phyloP scores from a whole-genome alignment of 176 grass and related monocot genomes.

The Panicum miliaceum region DNA sequence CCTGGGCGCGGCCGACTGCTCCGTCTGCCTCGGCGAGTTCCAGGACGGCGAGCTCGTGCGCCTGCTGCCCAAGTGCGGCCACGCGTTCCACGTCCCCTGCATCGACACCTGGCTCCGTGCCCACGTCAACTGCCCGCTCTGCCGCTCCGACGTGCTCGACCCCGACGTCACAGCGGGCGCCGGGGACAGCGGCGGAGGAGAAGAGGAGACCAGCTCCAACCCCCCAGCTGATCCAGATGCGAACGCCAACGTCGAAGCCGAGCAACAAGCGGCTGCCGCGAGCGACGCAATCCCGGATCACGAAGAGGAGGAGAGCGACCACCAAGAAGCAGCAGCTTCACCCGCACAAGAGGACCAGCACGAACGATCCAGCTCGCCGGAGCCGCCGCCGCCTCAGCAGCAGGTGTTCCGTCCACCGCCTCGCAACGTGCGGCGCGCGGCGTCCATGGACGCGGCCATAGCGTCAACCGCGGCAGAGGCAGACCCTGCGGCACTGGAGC shows the following conservation, averaged over 20 bases:
- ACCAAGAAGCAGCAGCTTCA: not conserved
- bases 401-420: not conserved
- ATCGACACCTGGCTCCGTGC: slow-evolving; percentile 86
- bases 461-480: slow-evolving; percentile 15
- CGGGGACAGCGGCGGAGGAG: not conserved
- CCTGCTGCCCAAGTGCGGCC: slow-evolving; percentile 76
- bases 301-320: not conserved
- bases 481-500: slow-evolving; percentile 25
- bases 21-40: slow-evolving; percentile 90
- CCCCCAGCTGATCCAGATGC: slow-evolving; percentile 4
- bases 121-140: slow-evolving; percentile 81
- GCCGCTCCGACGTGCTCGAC: slow-evolving; percentile 69
- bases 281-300: slow-evolving; percentile 27
- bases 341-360: not conserved
- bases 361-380: not conserved
- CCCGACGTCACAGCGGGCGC: not conserved
- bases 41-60: slow-evolving; percentile 66
- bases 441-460: slow-evolving; percentile 60
- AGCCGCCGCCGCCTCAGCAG: slow-evolving; percentile 18
- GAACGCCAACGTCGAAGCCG: slow-evolving; percentile 1
- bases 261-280: slow-evolving; percentile 15
- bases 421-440: slow-evolving; percentile 57
- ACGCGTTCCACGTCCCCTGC: slow-evolving; percentile 74
- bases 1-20: slow-evolving; percentile 63
- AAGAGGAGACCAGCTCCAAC: not conserved